A percentile compares a stretch with the other conserved stretches of the same genome.
Evolutionary conservation across 441 rosid genomes (phyloP).

Genomic region (Eruca vesicaria): DNA sequence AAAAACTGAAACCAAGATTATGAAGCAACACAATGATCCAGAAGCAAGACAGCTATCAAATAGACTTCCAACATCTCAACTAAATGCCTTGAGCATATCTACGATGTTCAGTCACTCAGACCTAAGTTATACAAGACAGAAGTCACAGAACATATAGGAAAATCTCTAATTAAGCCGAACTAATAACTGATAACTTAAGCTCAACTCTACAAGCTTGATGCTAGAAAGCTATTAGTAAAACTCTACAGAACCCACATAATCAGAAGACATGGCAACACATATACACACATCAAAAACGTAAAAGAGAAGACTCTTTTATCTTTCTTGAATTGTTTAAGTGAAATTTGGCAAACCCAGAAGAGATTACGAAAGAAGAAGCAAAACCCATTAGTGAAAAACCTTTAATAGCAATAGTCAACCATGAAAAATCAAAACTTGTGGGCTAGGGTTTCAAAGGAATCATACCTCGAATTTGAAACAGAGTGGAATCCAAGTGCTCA

Average conservation of each 20-base stretch:
- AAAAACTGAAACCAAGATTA: not conserved
- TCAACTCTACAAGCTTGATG: not conserved
- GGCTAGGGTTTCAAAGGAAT: slow-evolving; percentile 1
- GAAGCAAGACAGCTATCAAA: not conserved
- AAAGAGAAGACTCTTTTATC: not conserved
- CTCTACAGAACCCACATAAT: not conserved
- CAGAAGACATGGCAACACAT: no score
- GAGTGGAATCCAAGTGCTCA: not conserved
- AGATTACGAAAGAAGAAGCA: slow-evolving; percentile 2
- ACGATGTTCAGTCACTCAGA: no score
- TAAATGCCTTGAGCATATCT: no score
- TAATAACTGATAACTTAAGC: not conserved
- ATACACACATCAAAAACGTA: not conserved
- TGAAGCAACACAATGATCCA: not conserved
- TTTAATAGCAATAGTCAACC: not conserved
- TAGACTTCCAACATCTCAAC: not conserved
- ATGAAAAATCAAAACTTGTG: slow-evolving; percentile 1
- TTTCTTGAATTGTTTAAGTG: not conserved
- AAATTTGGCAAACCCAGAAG: not conserved
- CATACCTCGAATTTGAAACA: slow-evolving; percentile 9
- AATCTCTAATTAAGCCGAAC: not conserved
- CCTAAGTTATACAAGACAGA: no score
- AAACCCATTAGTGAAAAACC: not conserved
- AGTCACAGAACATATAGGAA: no score
- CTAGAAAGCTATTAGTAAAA: no score